Conservation (phyloP, 2,329 filamentous ascomycete species). For the Stagonosporopsis vannaccii region DNA sequence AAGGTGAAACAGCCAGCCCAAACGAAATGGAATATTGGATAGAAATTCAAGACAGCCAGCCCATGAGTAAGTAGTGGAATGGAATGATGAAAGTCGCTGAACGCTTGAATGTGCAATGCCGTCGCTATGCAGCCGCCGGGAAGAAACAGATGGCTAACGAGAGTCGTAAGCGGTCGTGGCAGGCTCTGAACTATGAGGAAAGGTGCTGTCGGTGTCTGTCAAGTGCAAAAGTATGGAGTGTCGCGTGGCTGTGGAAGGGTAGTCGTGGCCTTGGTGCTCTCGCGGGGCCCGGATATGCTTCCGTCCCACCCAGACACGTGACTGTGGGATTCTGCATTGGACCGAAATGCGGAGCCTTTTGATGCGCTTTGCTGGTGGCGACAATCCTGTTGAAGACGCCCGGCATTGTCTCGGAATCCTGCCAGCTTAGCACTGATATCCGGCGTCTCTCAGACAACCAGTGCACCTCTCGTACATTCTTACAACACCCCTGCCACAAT, state of each 20-base stretch:
- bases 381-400: background rate
- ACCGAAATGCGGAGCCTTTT: background rate
- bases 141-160: slow-evolving; percentile 26
- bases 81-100: slow-evolving; percentile 34
- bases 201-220: background rate
- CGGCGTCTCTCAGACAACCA: slow-evolving; percentile 52
- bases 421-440: slow-evolving; percentile 39
- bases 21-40: slow-evolving; percentile 2
- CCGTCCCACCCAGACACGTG: background rate
- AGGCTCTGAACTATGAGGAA: background rate
- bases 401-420: background rate
- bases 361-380: background rate
- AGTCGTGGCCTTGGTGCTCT: background rate
- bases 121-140: slow-evolving; percentile 45
- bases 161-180: slow-evolving; percentile 22
- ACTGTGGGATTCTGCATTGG: background rate
- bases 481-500: slow-evolving; percentile 50
- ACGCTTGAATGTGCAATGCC: slow-evolving; percentile 46
- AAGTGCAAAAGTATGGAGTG: background rate
- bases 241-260: background rate
- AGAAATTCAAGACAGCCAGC: slow-evolving; percentile 21
- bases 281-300: background rate
- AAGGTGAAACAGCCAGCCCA: slow-evolving; percentile 27
- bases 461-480: slow-evolving; percentile 53
- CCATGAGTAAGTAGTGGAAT: slow-evolving; percentile 16